Evolutionary conservation across 331 rosid genomes (phyloP).

Genomic region (Erythrophleum ivorense): DNA sequence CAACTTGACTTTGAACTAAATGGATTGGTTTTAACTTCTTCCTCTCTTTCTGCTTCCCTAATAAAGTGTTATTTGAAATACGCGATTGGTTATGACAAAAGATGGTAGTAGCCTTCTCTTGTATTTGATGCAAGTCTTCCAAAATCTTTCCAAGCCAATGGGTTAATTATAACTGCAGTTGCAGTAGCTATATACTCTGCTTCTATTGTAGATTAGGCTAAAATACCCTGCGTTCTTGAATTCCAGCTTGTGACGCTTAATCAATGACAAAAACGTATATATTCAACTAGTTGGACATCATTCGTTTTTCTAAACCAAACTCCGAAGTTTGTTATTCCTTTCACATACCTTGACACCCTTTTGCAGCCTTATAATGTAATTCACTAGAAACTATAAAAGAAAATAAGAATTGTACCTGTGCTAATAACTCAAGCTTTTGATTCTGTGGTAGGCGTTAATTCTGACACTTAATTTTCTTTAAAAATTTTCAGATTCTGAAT

Average conservation of each 20-base stretch:
- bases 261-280: too few relatives aligned
- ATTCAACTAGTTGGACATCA: neutral
- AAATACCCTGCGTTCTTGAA: neutral
- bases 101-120: neutral
- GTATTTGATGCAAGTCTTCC: neutral
- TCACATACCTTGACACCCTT: neutral
- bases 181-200: too few relatives aligned
- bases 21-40: neutral
- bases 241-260: neutral
- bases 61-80: neutral
- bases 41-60: neutral
- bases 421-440: too few relatives aligned
- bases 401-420: too few relatives aligned
- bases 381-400: neutral
- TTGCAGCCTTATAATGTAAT: neutral
- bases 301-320: too few relatives aligned
- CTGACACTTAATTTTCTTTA: neutral
- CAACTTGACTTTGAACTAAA: neutral
- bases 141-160: neutral
- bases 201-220: neutral
- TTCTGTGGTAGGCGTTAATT: too few relatives aligned
- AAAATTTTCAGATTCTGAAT: slow-evolving; percentile 70
- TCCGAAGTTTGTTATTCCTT: neutral
- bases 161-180: neutral
- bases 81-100: neutral